A percentile compares a stretch with the other conserved stretches of the same genome.
Evolutionary conservation across 2,329 filamentous ascomycete species (phyloP).

Genomic region (Xylaria polymorpha): DNA sequence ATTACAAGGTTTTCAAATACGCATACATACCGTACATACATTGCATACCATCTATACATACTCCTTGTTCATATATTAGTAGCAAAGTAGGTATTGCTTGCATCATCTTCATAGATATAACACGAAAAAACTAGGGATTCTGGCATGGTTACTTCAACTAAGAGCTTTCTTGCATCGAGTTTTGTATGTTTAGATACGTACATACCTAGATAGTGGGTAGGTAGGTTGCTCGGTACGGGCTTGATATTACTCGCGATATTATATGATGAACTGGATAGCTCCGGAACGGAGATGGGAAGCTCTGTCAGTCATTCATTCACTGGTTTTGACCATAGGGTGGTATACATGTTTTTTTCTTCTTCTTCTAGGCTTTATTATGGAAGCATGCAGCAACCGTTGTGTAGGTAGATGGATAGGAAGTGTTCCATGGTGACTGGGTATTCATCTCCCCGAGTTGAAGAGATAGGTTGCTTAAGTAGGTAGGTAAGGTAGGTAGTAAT

Average conservation of each 20-base stretch:
- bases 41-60: background rate
- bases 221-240: background rate
- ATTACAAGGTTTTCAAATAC: background rate
- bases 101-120: background rate
- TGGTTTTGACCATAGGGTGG: background rate
- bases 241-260: background rate
- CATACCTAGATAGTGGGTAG: background rate
- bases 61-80: background rate
- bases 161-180: background rate
- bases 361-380: background rate
- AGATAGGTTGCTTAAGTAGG: background rate
- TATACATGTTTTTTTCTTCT: background rate
- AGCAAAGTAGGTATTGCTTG: constrained; percentile 13
- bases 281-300: background rate
- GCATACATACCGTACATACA: constrained; percentile 1
- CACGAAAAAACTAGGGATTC: background rate
- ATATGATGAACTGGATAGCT: no score
- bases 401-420: background rate
- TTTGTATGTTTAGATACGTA: background rate
- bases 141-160: no score
- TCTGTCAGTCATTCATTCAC: background rate
- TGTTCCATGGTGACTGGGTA: background rate
- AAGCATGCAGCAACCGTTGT: background rate
- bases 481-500: no score
- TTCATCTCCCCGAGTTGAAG: background rate